A percentile compares a stretch with the other conserved stretches of the same genome.
phyloP scores from a whole-genome alignment of 805 yeast genomes.

The Alloascoidea hylecoeti region DNA sequence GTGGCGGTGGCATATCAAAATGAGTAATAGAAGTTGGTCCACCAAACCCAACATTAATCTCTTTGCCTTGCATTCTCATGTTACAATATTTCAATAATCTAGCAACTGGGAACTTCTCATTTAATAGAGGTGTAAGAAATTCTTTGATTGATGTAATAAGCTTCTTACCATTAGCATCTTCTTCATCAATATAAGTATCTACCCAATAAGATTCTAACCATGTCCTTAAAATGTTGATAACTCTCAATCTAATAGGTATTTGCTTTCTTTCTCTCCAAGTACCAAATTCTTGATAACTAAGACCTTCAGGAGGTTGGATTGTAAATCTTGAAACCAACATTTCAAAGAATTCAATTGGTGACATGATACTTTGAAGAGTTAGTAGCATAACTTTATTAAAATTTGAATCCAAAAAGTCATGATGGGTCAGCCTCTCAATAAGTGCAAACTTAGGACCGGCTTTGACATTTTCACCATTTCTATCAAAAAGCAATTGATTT shows the following conservation, averaged over 20 bases:
- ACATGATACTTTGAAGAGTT: conserved; percentile 66
- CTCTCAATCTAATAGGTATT: conserved; percentile 47
- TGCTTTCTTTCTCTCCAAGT: conserved; percentile 63
- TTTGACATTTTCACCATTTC: conserved; percentile 47
- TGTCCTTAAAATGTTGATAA: conserved; percentile 47
- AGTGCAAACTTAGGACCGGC: conserved; percentile 72
- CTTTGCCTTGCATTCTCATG: background rate
- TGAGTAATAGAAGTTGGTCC: background rate
- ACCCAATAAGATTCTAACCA: conserved; percentile 64
- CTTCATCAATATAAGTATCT: conserved; percentile 37
- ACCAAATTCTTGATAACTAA: conserved; percentile 68
- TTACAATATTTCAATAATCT: background rate
- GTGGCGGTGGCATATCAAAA: background rate
- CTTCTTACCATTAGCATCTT: conserved; percentile 5
- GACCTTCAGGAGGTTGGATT: conserved; percentile 73
- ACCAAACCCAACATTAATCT: background rate
- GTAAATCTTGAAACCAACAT: conserved; percentile 51
- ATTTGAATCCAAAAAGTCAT: conserved; percentile 40
- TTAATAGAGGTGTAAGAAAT: background rate
- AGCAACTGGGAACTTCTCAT: background rate
- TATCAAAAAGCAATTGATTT: conserved; percentile 38
- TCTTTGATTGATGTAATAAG: background rate
- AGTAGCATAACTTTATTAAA: conserved; percentile 58
- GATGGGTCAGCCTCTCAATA: conserved; percentile 64
- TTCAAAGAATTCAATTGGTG: conserved; percentile 46